Conservation (phyloP, 495 filamentous ascomycete species). For the Penicillium lividum region DNA sequence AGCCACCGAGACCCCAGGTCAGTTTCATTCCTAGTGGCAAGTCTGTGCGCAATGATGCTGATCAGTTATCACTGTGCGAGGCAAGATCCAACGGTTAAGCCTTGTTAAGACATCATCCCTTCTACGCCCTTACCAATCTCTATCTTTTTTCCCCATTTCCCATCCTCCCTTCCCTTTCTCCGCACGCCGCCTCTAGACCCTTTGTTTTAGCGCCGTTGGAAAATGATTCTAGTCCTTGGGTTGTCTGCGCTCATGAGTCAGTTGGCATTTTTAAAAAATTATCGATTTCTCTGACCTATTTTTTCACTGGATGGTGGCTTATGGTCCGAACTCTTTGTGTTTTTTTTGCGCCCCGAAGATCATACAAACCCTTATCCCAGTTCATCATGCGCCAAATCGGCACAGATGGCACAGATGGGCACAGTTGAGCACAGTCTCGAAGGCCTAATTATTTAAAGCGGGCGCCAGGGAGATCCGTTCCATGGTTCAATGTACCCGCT, state of each 20-base stretch:
- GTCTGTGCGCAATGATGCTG: slow-evolving; percentile 31
- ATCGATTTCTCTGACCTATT: slow-evolving; percentile 2
- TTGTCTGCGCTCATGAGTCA: neutral
- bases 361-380: neutral
- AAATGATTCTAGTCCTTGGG: neutral
- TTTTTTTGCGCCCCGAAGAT: slow-evolving; percentile 10
- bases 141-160: neutral
- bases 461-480: slow-evolving; percentile 27
- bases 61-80: slow-evolving; percentile 21
- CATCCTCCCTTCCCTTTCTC: slow-evolving; percentile 5
- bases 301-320: slow-evolving; percentile 3
- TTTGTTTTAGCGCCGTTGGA: slow-evolving; percentile 27
- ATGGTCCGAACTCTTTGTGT: slow-evolving; percentile 5
- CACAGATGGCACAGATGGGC: neutral
- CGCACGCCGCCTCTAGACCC: neutral
- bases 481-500: slow-evolving; percentile 43
- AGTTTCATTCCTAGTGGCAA: slow-evolving; percentile 19
- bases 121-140: slow-evolving; percentile 10
- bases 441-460: slow-evolving; percentile 33
- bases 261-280: neutral
- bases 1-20: slow-evolving; percentile 22
- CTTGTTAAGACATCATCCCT: slow-evolving; percentile 29
- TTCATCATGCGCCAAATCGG: slow-evolving; percentile 2
- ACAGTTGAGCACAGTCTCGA: neutral
- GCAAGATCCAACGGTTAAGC: slow-evolving; percentile 23